Evolutionary conservation across 179 eudicot genomes (phyloP), one percentile per base, ranked within the genome.

Genomic region (Beta corolliflora): DNA sequence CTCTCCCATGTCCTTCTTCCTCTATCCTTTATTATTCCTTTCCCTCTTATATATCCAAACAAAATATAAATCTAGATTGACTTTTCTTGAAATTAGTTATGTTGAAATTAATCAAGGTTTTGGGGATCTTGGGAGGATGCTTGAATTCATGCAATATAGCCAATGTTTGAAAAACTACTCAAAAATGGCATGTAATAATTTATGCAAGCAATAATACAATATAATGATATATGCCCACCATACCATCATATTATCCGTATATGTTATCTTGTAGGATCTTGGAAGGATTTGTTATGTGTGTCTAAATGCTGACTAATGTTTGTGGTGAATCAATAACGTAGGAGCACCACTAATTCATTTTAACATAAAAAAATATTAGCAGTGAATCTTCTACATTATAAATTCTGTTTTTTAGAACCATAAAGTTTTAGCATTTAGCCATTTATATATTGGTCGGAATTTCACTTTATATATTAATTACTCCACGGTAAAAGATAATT

Each of bases 241-340:
- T 48, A 48, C 50, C 70, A 9, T 68, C 65, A 55, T 50, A 19
- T 3, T 48, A 66, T 19, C 56, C 53, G 54, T 53, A 53, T 69
- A 5, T 75, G 15, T 54, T 55, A 68, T 79, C 67, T 41, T 54
- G 53, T 78, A 5, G 65, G 75, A 55, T 78, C 64, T 78, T 78
- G 29, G 50, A 4, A 71, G 69, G 67, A 79, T 79, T 25, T 80
- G 60, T 9, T 31, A 48, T 80, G 71, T 54, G 59, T 60, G 46
- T 63, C 56, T 21, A 14, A 45, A 56, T 15, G 44, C 19, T 19
- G 29, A 23, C 50, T 29, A 13, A 9, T 55, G 41, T 36, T 36
- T 36, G 41, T 36, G 41, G 41, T 36, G 41, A 36, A 36, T 36
- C 41, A 0, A 36, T 36, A 36, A 36, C 41, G 41, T 36, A 0